These are phyloP conservation scores for Didymella pinodella DNA, from an alignment of 2,329 filamentous ascomycete genomes.

Conservation along the genomic window DNA sequence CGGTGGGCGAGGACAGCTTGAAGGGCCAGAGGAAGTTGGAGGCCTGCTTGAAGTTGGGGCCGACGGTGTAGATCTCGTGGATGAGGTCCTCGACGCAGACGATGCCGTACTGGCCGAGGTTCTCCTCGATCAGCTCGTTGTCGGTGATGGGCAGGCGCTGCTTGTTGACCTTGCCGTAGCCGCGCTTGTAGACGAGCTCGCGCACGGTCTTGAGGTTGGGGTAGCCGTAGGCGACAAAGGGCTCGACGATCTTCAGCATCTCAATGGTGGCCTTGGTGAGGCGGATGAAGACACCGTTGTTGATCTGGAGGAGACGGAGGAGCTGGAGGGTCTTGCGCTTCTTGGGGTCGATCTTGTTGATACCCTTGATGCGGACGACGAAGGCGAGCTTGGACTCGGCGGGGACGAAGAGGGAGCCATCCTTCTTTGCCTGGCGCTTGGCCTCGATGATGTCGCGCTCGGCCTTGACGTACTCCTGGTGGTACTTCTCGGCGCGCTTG, in stretches of 20 bases:
- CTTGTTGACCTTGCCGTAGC: slow-evolving; percentile 99
- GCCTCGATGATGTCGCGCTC: slow-evolving; percentile 98
- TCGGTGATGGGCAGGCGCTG: slow-evolving; percentile 96
- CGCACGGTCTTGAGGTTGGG: slow-evolving; percentile 99
- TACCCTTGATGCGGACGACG: slow-evolving; percentile 99
- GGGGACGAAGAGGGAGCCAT: slow-evolving; percentile 93
- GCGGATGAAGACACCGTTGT: slow-evolving; percentile 98
- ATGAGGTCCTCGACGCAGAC: slow-evolving; percentile 99
- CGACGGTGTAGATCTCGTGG: slow-evolving; percentile 97
- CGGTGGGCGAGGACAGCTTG: slow-evolving; percentile 98
- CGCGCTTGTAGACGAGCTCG: slow-evolving; percentile 98
- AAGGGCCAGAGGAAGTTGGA: slow-evolving; percentile 99
- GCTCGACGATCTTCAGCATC: slow-evolving; percentile 98
- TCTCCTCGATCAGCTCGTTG: slow-evolving; percentile 96
- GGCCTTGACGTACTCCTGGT: slow-evolving; percentile 97
- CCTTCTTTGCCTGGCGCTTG: slow-evolving; percentile 84
- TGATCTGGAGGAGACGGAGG: slow-evolving; percentile 99
- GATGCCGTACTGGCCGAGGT: slow-evolving; percentile 91
- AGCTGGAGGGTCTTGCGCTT: slow-evolving; percentile 99
- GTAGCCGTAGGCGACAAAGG: slow-evolving; percentile 99
- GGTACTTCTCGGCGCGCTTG: slow-evolving; percentile 99
- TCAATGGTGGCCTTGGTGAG: slow-evolving; percentile 97
- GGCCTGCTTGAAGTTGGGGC: slow-evolving; percentile 98
- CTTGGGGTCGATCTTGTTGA: slow-evolving; percentile 99
- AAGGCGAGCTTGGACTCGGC: slow-evolving; percentile 98